These are phyloP conservation scores for Penicillium glabrum DNA, from an alignment of 2,329 filamentous ascomycete species.

Conservation along the genomic window DNA sequence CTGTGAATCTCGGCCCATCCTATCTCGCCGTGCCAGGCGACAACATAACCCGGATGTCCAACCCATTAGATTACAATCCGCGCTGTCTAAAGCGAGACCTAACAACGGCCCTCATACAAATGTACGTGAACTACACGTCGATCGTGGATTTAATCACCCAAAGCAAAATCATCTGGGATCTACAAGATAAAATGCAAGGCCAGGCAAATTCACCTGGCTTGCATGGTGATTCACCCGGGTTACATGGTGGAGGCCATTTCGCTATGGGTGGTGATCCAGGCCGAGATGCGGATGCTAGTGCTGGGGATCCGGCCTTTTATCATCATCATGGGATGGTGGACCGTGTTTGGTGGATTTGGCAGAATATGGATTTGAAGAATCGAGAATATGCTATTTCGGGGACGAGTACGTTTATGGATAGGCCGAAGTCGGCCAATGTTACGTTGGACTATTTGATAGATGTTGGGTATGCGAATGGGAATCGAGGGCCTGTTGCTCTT, in stretches of 20 bases:
- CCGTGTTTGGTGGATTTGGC: slow-evolving; percentile 53
- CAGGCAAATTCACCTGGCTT: slow-evolving; percentile 38
- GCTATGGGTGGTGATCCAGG: slow-evolving; percentile 48
- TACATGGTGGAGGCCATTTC: slow-evolving; percentile 51
- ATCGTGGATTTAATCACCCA: slow-evolving; percentile 22
- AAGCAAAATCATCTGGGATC: slow-evolving; percentile 28
- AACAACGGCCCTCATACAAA: slow-evolving; percentile 18
- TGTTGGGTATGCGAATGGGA: slow-evolving; percentile 37
- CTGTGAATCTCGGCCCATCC: slow-evolving; percentile 27
- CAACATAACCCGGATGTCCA: slow-evolving; percentile 4
- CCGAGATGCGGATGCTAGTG: slow-evolving; percentile 48
- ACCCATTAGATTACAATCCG: slow-evolving; percentile 27
- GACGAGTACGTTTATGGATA: slow-evolving; percentile 47
- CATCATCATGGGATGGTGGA: slow-evolving; percentile 52
- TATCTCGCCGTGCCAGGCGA: slow-evolving; percentile 10
- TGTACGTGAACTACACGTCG: slow-evolving; percentile 19
- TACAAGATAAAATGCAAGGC: slow-evolving; percentile 42
- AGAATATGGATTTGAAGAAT: slow-evolving; percentile 43
- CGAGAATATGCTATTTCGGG: slow-evolving; percentile 42
- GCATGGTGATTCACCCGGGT: slow-evolving; percentile 43
- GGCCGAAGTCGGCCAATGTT: slow-evolving; percentile 45
- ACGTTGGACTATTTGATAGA: slow-evolving; percentile 47
- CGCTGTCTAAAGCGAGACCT: slow-evolving; percentile 30
- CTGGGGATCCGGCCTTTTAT: slow-evolving; percentile 50
- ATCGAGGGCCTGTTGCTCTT: slow-evolving; percentile 30